Conservation (phyloP, 495 filamentous ascomycete genomes). For the Letharia columbiana region DNA sequence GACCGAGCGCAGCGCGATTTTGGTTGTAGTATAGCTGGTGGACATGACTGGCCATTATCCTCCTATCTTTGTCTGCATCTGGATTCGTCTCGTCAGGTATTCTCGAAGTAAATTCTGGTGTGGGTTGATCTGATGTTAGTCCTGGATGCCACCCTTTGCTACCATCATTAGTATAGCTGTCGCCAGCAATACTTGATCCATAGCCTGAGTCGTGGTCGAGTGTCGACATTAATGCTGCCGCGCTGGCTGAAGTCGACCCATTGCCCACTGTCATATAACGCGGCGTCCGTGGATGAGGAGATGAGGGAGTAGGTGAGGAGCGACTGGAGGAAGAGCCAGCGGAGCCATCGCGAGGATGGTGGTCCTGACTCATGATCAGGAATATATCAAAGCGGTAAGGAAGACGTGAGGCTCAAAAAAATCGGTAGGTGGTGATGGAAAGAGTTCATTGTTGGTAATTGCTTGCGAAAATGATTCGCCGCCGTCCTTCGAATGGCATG, state of each 20-base stretch:
- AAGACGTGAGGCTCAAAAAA: not conserved
- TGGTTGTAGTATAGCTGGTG: constrained; percentile 77
- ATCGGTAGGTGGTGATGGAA: not conserved
- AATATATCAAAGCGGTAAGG: not conserved
- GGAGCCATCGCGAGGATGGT: constrained; percentile 43
- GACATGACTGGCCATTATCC: constrained; percentile 58
- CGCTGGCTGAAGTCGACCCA: constrained; percentile 69
- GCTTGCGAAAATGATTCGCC: not conserved
- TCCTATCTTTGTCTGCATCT: constrained; percentile 50
- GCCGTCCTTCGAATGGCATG: not conserved
- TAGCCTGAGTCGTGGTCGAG: constrained; percentile 87
- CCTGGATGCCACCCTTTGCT: constrained; percentile 45
- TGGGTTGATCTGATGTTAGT: constrained; percentile 58
- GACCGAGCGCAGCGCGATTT: constrained; percentile 74
- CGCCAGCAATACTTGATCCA: constrained; percentile 60
- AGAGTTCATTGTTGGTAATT: constrained; percentile 11
- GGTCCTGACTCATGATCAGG: constrained; percentile 64
- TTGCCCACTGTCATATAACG: constrained; percentile 82
- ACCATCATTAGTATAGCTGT: constrained; percentile 37
- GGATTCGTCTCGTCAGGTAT: constrained; percentile 42
- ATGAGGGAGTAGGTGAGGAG: constrained; percentile 26
- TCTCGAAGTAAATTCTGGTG: constrained; percentile 49
- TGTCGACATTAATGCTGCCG: constrained; percentile 55
- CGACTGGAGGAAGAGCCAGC: constrained; percentile 27
- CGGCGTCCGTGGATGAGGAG: constrained; percentile 39